phyloP scores from a whole-genome alignment of 73 alveolate genomes.

The Paramecium octaurelia region DNA sequence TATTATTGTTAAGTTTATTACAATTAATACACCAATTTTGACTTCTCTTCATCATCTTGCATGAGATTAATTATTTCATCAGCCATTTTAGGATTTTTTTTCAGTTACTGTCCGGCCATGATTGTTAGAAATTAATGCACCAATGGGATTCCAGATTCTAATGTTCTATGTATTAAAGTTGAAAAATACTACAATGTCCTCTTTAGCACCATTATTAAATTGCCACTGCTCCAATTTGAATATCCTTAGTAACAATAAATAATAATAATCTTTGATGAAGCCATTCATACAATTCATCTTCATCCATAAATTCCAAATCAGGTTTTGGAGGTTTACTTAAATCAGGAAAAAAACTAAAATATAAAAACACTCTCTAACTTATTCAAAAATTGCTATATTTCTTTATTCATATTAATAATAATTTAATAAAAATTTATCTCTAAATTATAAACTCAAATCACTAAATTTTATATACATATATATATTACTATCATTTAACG shows the following conservation, averaged over 20 bases:
- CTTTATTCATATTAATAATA: background rate
- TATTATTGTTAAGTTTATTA: background rate
- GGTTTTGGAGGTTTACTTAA: background rate
- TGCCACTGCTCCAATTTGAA: background rate
- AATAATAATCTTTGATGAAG: background rate
- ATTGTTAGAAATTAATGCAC: background rate
- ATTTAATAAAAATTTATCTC: background rate
- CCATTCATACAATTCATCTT: slow-evolving; percentile 26
- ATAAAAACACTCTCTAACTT: background rate
- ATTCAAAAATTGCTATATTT: background rate
- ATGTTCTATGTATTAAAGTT: background rate
- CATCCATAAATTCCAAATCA: slow-evolving; percentile 3
- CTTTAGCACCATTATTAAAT: background rate
- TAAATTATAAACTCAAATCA: background rate
- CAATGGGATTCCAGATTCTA: slow-evolving; percentile 1
- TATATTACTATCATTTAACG: background rate
- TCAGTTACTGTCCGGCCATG: background rate
- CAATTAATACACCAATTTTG: background rate
- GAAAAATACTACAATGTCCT: background rate
- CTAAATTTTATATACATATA: background rate
- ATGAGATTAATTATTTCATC: background rate
- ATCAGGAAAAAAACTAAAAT: background rate
- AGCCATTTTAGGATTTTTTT: background rate
- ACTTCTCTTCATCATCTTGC: background rate
- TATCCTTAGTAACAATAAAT: background rate